Base-by-base conservation (phyloP, 495 filamentous ascomycete genomes). In the Podospora pseudocomata region DNA sequence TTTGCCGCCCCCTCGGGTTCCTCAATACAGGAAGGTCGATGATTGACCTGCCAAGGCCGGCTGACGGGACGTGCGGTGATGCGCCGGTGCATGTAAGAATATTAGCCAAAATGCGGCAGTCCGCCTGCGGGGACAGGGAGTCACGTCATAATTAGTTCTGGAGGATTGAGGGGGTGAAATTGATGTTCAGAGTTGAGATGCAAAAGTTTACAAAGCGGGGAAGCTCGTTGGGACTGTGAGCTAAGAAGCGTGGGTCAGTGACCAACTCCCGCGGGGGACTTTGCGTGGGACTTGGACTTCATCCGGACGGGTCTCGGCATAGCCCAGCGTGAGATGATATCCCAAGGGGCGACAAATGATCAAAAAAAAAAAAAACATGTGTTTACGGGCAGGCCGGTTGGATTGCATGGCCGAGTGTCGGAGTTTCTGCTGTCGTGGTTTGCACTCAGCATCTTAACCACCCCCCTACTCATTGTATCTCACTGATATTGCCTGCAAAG, bases 81-180 rank as follows among this genome's bases (percentile, higher is more conserved):
- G 23, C 55, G 23, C 55, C 55, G 23, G n/a, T 58, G 55, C 55
- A 58, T 64, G 63, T 60, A 30, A 15, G 63, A 55, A 49, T 60
- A 68, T 76, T 72, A 76, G 74, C 74, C 72, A 66, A 64, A 69
- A 70, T 39, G 64, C 67, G 60, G 70, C 44, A 65, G 23, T 71
- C 55, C 64, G n/a, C 59, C 18, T 9, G 68, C 70, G 68, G 72
- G 72, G 66, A 70, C 55, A 59, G 39, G 55, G 63, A 57, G 27
- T 63, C 64, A 70, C 71, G 65, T 69, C 70, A 72, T 68, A 44
- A 75, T 74, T 74, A 71, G 74, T 59, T 54, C 19, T 28, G 27
- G 16, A 44, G 18, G n/a, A 56, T 70, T 56, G 55, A 63, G 63
- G 68, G 68, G 63, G 71, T 30, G 18, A 68, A 64, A 34, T 34